Conservation (phyloP, 768 basidiomycete genomes). For the Agrocybe pediades region DNA sequence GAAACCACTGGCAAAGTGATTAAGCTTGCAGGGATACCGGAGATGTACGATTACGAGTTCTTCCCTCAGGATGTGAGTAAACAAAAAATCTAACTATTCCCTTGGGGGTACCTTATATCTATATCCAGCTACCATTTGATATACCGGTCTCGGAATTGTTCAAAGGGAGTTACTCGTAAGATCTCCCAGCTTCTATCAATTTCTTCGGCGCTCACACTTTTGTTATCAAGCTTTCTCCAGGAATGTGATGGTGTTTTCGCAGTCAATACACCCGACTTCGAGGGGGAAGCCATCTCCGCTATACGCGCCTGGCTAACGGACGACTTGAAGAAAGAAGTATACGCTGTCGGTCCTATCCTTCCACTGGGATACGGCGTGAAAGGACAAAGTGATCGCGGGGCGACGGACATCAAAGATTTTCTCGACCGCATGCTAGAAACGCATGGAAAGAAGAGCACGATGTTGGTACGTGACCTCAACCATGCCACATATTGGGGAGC, state of each 20-base stretch:
- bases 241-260: conserved; percentile 6
- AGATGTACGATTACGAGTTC: conserved; percentile 20
- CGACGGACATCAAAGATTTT: not conserved
- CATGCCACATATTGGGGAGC: not conserved
- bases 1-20: conserved; percentile 6
- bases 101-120: not conserved
- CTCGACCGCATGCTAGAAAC: conserved; percentile 1
- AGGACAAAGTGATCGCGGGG: not conserved
- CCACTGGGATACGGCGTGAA: conserved; percentile 2
- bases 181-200: not conserved
- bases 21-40: conserved; percentile 9
- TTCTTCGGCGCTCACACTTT: not conserved
- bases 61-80: conserved; percentile 15
- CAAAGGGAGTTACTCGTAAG: not conserved
- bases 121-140: not conserved
- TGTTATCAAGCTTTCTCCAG: conserved; percentile 1
- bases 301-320: conserved; percentile 2
- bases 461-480: not conserved
- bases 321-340: not conserved
- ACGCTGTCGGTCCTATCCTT: conserved; percentile 7
- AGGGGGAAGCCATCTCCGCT: not conserved
- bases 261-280: not conserved
- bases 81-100: too few species aligned
- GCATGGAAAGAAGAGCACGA: not conserved
- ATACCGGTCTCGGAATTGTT: not conserved